Base-by-base conservation (phyloP, 768 basidiomycete species). In the Sarcodon aspratus region DNA sequence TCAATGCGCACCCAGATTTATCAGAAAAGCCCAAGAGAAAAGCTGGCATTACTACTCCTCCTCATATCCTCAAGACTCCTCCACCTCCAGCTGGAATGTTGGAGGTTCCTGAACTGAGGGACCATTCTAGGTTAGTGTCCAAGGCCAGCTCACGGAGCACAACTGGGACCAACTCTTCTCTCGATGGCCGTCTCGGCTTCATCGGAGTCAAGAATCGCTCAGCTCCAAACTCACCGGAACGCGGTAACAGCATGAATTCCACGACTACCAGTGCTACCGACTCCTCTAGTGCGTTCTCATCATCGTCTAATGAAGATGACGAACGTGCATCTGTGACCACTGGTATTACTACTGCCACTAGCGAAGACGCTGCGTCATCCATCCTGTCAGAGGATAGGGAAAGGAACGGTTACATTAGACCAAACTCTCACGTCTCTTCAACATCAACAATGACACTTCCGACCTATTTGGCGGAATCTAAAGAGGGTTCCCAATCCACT, bases 1-100 rank as follows among this genome's bases (percentile, higher is more conserved):
- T 97, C 54, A 76, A 85, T 55, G 86, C 92, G 33, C 94, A 99
- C 63, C 93, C 94, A 21, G 93, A 96, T 63, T 72, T 96, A 35
- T 75, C 70, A 38, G 60, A 61, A 56, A 68, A 66, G 53, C 13
- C 40, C 1, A 15, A 27, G 9, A 27, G 21, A 27, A 27, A 27
- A 5, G 21, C 21, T 27, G 21, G 21, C 5, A 5, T 5, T 27
- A 51, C 57, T 17, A 50, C 59, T 0, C 53, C 58, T n/a, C 49
- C 53, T 9, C 38, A 49, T 44, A 32, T 48, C 7, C 34, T 34
- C 36, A 47, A 48, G 40, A 37, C 47, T 11, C 36, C 42, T n/a
- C 11, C 37, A 43, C 36, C 36, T 42, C 9, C 36, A 40, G 21
- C 36, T 45, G 1, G 17, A 48, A 17, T 34, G 15, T 27, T 42